These are phyloP conservation scores for Microdochium paspali DNA, from an alignment of 2,329 filamentous ascomycete genomes.

Conservation along the genomic window DNA sequence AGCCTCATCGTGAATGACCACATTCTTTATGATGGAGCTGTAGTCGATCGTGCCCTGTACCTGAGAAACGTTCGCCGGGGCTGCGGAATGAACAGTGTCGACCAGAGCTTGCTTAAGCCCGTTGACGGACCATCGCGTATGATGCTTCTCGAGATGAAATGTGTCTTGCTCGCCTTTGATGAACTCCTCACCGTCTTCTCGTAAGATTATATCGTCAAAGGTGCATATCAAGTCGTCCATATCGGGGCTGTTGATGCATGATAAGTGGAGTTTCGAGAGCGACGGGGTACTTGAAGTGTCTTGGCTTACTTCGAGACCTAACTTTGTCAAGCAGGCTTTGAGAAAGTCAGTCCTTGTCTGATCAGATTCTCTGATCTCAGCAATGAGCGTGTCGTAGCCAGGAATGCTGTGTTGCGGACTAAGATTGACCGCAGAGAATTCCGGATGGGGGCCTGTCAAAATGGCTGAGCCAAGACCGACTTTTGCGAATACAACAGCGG, in stretches of 20 bases:
- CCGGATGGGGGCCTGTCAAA: slow-evolving; percentile 83
- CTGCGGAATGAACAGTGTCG: slow-evolving; percentile 17
- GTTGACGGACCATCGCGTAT: slow-evolving; percentile 48
- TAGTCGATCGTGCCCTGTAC: slow-evolving; percentile 64
- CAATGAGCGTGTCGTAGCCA: slow-evolving; percentile 61
- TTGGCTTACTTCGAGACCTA: slow-evolving; percentile 71
- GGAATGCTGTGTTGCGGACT: slow-evolving; percentile 56
- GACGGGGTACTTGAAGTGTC: slow-evolving; percentile 63
- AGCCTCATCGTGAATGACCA: slow-evolving; percentile 61
- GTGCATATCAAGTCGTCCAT: slow-evolving; percentile 59
- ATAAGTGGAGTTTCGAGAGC: slow-evolving; percentile 75
- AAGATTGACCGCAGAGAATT: slow-evolving; percentile 81
- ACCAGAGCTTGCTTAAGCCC: slow-evolving; percentile 44
- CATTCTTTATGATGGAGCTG: slow-evolving; percentile 59
- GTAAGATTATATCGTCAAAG: slow-evolving; percentile 58
- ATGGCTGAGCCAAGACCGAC: slow-evolving; percentile 73
- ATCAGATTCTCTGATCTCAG: slow-evolving; percentile 60
- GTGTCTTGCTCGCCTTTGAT: slow-evolving; percentile 76
- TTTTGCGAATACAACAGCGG: slow-evolving; percentile 76
- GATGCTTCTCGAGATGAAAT: slow-evolving; percentile 65
- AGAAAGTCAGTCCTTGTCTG: slow-evolving; percentile 63
- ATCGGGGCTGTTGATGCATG: slow-evolving; percentile 53
- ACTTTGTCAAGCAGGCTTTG: slow-evolving; percentile 67
- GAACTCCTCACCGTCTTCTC: slow-evolving; percentile 56
- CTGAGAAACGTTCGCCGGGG: slow-evolving; percentile 12